These are phyloP conservation scores for Eragrostis tef DNA, from an alignment of 202 grass and related monocot genomes.

Conservation along the genomic window DNA sequence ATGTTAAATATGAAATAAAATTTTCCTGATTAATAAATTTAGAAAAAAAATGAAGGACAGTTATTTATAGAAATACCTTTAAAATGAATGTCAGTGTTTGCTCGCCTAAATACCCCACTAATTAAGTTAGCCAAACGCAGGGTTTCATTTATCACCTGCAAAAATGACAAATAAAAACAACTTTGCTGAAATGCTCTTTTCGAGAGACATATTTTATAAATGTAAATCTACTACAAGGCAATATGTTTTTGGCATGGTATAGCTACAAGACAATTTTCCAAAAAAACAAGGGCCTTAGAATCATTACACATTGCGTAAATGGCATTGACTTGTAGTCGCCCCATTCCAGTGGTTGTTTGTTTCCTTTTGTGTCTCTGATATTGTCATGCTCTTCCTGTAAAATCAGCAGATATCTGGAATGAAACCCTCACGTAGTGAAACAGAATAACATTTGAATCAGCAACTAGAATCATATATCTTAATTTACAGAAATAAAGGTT, in stretches of 20 bases:
- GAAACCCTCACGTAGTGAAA: neutral
- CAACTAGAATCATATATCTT: neutral
- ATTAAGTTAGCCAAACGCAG: constrained; percentile 93
- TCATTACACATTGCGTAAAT: constrained; percentile 93
- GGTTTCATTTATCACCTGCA: constrained; percentile 93
- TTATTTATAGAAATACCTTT: constrained; percentile 58
- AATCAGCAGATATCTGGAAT: constrained; percentile 38
- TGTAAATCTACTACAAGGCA: neutral
- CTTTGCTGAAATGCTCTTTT: neutral
- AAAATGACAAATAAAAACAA: neutral
- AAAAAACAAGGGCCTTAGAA: neutral
- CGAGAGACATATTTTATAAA: neutral
- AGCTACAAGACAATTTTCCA: neutral
- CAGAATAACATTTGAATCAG: constrained; percentile 14
- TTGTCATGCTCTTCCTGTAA: constrained; percentile 82
- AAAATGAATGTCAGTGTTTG: constrained; percentile 80
- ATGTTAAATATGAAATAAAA: neutral
- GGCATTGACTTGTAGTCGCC: constrained; percentile 96
- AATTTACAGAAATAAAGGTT: neutral
- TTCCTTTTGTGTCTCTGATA: constrained; percentile 62
- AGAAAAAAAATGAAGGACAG: neutral
- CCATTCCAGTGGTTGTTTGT: constrained; percentile 65
- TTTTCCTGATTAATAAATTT: neutral
- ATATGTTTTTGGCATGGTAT: neutral
- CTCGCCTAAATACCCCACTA: constrained; percentile 87